phyloP scores from a whole-genome alignment of 2,329 filamentous ascomycete species.

The Alternaria panax region DNA sequence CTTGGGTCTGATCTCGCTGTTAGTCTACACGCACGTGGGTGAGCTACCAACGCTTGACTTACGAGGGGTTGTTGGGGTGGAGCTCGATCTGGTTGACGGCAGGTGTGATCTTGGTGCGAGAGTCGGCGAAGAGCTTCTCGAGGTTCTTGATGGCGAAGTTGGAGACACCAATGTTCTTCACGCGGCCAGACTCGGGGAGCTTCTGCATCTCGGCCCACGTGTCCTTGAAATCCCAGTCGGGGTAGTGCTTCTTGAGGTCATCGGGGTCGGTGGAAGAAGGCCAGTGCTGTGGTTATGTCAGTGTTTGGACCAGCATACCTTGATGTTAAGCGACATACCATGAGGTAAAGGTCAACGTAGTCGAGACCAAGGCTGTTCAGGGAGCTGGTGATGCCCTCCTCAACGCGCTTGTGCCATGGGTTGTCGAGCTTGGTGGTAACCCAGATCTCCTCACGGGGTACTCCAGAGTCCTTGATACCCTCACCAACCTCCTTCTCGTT shows the following conservation, averaged over 20 bases:
- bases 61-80: slow-evolving; percentile 80
- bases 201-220: slow-evolving; percentile 79
- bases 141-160: slow-evolving; percentile 86
- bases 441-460: slow-evolving; percentile 73
- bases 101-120: slow-evolving; percentile 66
- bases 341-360: slow-evolving; percentile 74
- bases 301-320: background rate
- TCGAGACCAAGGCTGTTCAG: slow-evolving; percentile 69
- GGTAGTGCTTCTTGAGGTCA: slow-evolving; percentile 70
- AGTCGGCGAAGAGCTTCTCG: slow-evolving; percentile 73
- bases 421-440: slow-evolving; percentile 86
- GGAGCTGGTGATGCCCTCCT: slow-evolving; percentile 66
- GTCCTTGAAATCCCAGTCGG: slow-evolving; percentile 83
- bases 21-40: slow-evolving; percentile 6
- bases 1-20: slow-evolving; percentile 61
- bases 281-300: slow-evolving; percentile 57
- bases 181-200: slow-evolving; percentile 72
- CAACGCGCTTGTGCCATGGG: slow-evolving; percentile 71
- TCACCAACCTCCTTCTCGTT: slow-evolving; percentile 78
- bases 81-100: slow-evolving; percentile 86
- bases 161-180: slow-evolving; percentile 82
- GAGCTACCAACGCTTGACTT: slow-evolving; percentile 13
- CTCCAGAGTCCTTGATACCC: slow-evolving; percentile 71
- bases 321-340: slow-evolving; percentile 49
- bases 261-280: slow-evolving; percentile 69